Conservation (phyloP, 1,139 yeast species). For the Debaryomyces robertsiae region DNA sequence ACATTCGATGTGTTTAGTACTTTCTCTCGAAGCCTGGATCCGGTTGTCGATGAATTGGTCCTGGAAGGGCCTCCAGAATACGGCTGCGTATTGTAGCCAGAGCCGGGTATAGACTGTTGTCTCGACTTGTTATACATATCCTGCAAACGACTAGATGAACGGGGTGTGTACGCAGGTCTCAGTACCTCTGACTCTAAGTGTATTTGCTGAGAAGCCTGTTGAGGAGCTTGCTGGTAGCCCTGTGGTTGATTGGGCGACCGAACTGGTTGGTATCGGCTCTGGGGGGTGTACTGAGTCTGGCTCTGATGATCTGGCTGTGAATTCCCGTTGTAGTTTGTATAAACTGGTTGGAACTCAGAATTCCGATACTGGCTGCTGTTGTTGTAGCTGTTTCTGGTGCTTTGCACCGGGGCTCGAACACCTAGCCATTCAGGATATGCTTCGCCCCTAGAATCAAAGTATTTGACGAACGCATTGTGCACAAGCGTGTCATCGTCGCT, state of each 20-base stretch:
- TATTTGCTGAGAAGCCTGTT: slow-evolving; percentile 15
- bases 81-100: slow-evolving; percentile 31
- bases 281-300: slow-evolving; percentile 17
- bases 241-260: background rate
- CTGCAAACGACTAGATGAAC: slow-evolving; percentile 42
- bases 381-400: slow-evolving; percentile 8
- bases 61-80: slow-evolving; percentile 26
- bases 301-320: slow-evolving; percentile 15
- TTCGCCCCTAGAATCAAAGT: slow-evolving; percentile 34
- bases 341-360: slow-evolving; percentile 33
- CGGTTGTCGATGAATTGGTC: slow-evolving; percentile 32
- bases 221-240: slow-evolving; percentile 12
- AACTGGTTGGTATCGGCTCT: slow-evolving; percentile 12
- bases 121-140: slow-evolving; percentile 49
- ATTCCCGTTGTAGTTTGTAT: slow-evolving; percentile 26
- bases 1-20: slow-evolving; percentile 26
- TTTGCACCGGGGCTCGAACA: slow-evolving; percentile 19
- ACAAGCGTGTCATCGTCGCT: slow-evolving; percentile 44
- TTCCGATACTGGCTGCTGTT: slow-evolving; percentile 12
- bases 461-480: slow-evolving; percentile 48
- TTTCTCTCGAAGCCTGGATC: slow-evolving; percentile 40
- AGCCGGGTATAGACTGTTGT: slow-evolving; percentile 42
- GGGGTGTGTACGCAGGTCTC: slow-evolving; percentile 29
- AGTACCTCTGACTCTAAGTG: slow-evolving; percentile 11
- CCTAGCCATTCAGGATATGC: slow-evolving; percentile 54